Base-by-base conservation (phyloP, 2,329 filamentous ascomycete species). In the Apiospora hydei region DNA sequence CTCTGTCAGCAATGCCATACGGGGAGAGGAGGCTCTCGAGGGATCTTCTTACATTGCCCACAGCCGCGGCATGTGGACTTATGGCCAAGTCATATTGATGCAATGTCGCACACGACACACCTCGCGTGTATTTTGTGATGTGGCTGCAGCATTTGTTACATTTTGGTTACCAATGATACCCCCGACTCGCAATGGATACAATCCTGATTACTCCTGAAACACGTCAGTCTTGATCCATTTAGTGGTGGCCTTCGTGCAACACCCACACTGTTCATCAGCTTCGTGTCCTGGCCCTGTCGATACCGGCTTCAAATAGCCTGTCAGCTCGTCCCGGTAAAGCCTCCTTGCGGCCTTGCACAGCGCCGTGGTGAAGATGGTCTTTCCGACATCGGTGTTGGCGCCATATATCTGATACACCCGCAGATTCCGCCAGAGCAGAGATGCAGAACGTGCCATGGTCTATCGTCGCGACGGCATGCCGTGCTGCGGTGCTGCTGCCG, bases 311-410 rank as follows among this genome's bases (percentile, higher is more conserved):
- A 97, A 80, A 80, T 93, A 97, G 14, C 88, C 85, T 0, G 91
- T 87, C 26, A 83, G 82, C 66, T 88, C 86, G 26, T 83, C 77
- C 10, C 81, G 80, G 74, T 85, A 84, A 51, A 83, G 82, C 38
- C 82, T 84, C 49, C 82, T 83, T 4, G 91, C 87, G 11, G 91
- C 88, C 74, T 89, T 90, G 80, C 90, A 92, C 4, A 97, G 84
- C 16, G 94, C 82, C 0, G 93, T 94, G 1, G 92, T 92, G 72
- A 95, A 88, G 44, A 97, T 89, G 0, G 94, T 97, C 85, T 97
- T 97, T 75, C 94, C 94, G 38, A 96, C 93, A 75, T 93, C 90
- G 0, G 94, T 96, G 77, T 96, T 96, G 67, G 94, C 93, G 41
- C 94, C 94, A 77, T 93, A 97, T 49, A 97, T 85, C 81, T 96